Evolutionary conservation across 1,284 basidiomycete species (phyloP).

Genomic region (Naganishia liquefaciens): DNA sequence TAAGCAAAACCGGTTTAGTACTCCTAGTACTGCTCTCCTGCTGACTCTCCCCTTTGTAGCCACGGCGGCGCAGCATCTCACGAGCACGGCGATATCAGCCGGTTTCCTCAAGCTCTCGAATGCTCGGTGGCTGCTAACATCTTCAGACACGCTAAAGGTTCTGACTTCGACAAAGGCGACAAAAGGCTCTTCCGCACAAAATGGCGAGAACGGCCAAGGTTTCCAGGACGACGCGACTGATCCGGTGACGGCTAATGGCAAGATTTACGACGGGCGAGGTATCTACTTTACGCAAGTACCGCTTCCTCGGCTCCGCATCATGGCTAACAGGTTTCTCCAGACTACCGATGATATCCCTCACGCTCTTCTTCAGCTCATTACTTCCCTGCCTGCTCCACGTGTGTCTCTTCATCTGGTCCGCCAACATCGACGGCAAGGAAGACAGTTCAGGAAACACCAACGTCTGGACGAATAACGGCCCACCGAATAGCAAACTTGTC

Average conservation of each 20-base stretch:
- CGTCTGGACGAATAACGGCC: not conserved
- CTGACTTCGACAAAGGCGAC: not conserved
- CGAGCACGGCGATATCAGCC: slow-evolving; percentile 38
- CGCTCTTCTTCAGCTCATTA: slow-evolving; percentile 80
- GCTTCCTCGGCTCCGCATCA: not conserved
- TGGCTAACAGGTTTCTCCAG: slow-evolving; percentile 49
- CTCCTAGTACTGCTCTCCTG: not conserved
- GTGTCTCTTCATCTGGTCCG: slow-evolving; percentile 78
- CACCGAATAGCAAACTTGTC: not conserved
- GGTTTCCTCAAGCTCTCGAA: slow-evolving; percentile 10
- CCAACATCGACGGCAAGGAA: slow-evolving; percentile 49
- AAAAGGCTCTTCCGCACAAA: not conserved
- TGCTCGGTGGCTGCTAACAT: slow-evolving; percentile 5
- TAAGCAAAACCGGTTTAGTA: not conserved
- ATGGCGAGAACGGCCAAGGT: not conserved
- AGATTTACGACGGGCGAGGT: slow-evolving; percentile 1
- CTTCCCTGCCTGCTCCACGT: slow-evolving; percentile 82
- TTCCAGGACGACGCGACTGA: not conserved
- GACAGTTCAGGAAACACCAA: slow-evolving; percentile 40
- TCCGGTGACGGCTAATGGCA: not conserved
- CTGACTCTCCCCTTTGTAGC: slow-evolving; percentile 34
- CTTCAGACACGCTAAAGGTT: not conserved
- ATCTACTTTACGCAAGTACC: slow-evolving; percentile 8
- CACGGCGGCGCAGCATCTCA: slow-evolving; percentile 42
- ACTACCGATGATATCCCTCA: slow-evolving; percentile 72